Base-by-base conservation (phyloP, 2,329 filamentous ascomycete genomes). In the Cryphonectria naterciae region DNA sequence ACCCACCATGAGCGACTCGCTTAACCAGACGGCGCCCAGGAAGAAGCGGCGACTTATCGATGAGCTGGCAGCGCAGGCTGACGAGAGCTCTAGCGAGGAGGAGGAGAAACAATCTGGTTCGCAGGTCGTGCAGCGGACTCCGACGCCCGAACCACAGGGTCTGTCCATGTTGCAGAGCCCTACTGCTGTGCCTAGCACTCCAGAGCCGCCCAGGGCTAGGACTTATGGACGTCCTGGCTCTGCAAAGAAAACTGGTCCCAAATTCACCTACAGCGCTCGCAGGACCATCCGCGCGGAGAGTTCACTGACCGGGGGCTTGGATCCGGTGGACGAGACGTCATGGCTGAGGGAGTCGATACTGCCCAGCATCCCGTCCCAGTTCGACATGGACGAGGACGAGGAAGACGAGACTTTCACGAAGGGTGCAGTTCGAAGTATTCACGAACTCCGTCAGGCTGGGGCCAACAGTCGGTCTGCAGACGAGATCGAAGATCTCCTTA, bases 401-500 rank as follows among this genome's bases (percentile, higher is more conserved):
- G 80, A 83, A 1, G 80, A 83, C 32, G 82, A 83, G 22, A 75
- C 80, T 3, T 78, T 77, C 17, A 81, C 81, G 28, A 84, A 83
- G 62, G 83, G 85, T 25, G 85, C 86, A 39, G 88, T 91, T 63
- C 85, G 86, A 70, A 90, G 88, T 74, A 87, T 92, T 25, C 89
- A 92, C 76, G 90, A 92, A 76, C 79, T 92, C 58, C 85, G 89
- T 67, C 87, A 91, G 72, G 89, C 89, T 5, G 90, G 90, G 22
- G 89, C 88, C 32, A 91, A 91, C 76, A 90, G 88, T 75, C 86
- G 90, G 39, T 90, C 90, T 74, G 83, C 89, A 5, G 89, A 92
- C 74, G 88, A 90, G 75, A 86, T 92, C 79, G 87, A 90, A 72
- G 90, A 92, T 74, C 79, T 91, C 22, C 79, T 90, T 68, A 87